A percentile compares a stretch with the other conserved stretches of the same genome.
Evolutionary conservation across 2,329 filamentous ascomycete genomes (phyloP).

Genomic region (Aspergillus tubingensis): DNA sequence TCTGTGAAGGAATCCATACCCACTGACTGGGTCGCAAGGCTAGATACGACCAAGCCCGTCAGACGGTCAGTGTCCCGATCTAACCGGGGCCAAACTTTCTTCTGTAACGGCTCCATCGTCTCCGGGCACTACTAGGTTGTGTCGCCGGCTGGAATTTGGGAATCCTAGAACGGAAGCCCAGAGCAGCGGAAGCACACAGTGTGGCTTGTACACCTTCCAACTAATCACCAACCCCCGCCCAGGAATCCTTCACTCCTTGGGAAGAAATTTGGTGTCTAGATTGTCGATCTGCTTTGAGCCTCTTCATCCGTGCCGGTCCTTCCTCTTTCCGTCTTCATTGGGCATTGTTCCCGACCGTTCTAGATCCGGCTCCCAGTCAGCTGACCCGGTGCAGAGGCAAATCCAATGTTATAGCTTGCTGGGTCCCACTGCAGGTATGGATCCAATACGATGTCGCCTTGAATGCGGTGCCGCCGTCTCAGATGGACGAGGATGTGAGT

Average conservation of each 20-base stretch:
- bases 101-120: constrained; percentile 1
- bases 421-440: neutral
- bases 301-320: neutral
- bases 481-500: neutral
- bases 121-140: neutral
- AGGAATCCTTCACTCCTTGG: neutral
- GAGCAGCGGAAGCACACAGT: neutral
- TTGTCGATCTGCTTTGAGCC: constrained; percentile 11
- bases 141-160: neutral
- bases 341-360: constrained; percentile 12
- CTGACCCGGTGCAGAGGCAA: constrained; percentile 7
- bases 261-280: neutral
- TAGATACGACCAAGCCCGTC: neutral
- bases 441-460: neutral
- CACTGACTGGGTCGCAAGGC: neutral
- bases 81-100: constrained; percentile 4
- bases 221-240: neutral
- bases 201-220: neutral
- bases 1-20: neutral
- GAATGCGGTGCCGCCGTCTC: neutral
- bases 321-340: neutral
- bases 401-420: neutral
- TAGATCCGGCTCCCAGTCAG: constrained; percentile 8
- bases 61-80: neutral
- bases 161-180: neutral